These are phyloP conservation scores for Eleusine indica DNA, from an alignment of 176 grass and related monocot genomes.

Conservation along the genomic window DNA sequence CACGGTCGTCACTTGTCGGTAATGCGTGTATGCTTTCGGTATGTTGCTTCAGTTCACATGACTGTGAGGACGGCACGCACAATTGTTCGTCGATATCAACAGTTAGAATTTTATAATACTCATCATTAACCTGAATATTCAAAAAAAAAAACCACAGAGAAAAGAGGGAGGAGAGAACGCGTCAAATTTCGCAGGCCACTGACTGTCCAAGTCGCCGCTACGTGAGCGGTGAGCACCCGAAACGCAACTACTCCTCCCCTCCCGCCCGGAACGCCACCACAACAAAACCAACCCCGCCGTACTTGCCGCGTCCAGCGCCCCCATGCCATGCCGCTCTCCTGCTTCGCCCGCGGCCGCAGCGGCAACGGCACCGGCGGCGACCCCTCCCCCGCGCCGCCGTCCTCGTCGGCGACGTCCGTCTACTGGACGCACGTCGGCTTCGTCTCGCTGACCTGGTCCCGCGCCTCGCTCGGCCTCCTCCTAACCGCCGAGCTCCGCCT, in stretches of 20 bases:
- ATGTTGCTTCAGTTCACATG: neutral
- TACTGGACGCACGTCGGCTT: constrained; percentile 60
- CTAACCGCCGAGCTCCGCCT: constrained; percentile 41
- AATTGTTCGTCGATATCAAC: neutral
- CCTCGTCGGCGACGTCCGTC: constrained; percentile 52
- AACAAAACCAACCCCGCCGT: constrained; percentile 23
- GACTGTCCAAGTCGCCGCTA: constrained; percentile 24
- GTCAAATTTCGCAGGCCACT: constrained; percentile 24
- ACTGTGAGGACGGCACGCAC: neutral
- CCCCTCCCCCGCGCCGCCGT: constrained; percentile 10
- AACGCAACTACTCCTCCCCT: constrained; percentile 25
- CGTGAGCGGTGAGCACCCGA: neutral
- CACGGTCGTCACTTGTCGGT: neutral
- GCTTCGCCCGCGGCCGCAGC: constrained; percentile 41
- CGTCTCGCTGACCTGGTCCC: constrained; percentile 52
- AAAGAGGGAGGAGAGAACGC: neutral
- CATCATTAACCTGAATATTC: too few relatives aligned
- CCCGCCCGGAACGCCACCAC: neutral
- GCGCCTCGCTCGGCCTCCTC: constrained; percentile 43
- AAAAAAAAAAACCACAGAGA: neutral
- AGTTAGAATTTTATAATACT: neutral
- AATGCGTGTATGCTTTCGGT: neutral
- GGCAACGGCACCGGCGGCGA: neutral
- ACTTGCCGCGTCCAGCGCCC: constrained; percentile 21
- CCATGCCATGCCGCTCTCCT: constrained; percentile 44